Evolutionary conservation across 2,329 filamentous ascomycete species (phyloP), one percentile per base, ranked within the genome.

Genomic region (Sphaerostilbella broomeana): DNA sequence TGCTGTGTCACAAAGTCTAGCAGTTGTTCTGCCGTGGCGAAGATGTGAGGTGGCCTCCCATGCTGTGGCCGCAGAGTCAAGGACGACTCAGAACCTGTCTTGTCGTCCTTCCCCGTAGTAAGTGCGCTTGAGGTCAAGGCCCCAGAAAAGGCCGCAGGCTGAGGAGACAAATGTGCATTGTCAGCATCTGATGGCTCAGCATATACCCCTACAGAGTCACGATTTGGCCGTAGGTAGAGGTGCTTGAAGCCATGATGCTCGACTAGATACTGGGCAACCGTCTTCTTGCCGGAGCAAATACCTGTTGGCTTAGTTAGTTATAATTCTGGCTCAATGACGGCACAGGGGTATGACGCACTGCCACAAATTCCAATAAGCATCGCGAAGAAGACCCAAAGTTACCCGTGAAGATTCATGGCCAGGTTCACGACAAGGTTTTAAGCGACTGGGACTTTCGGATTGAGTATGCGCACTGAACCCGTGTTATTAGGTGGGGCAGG

Each of bases 261-360:
- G 48, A 89, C 77, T 7, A 98, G 77, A 59, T 94, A 95, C 39
- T 86, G 77, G 42, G 88, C 88, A 48, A 97, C 86, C 8, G 87
- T 86, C 58, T 80, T 81, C 68, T 95, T 97, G 55, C 92, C 92
- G 34, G 90, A 81, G 67, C 89, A 97, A 54, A 95, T 90, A 55
- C 86, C 89, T 92, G 55, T 17, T 15, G 16, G 36, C 41, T 47
- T 40, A 50, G 47, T 44, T 35, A 47, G 36, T 30, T 25, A 16
- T 13, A 4, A 33, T 38, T 13, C 2, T 11, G 6, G n/a, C 18
- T 34, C 24, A 12, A 9, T 40, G 17, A 12, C 31, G 38, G 17
- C 11, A 24, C 32, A 28, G 29, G 10, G 26, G n/a, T n/a, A 32
- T 20, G 16, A 47, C 63, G 56, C 70, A 83, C 81, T 79, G 56